A percentile compares a stretch with the other conserved stretches of the same genome.
Conservation (phyloP, 768 basidiomycete genomes). For the Sarcomyxa edulis region DNA sequence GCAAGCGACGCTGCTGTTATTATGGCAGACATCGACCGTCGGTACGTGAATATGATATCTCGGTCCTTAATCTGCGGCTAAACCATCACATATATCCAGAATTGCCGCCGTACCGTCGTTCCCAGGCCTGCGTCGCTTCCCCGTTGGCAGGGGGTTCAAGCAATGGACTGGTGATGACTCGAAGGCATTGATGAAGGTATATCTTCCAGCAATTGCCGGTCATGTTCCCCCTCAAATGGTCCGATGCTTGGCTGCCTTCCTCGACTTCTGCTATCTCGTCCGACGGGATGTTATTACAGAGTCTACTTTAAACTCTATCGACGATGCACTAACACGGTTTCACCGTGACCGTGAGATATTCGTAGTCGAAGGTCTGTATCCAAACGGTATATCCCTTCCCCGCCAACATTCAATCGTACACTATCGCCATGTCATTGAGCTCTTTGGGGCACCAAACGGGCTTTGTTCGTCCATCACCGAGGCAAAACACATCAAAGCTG, state of each 20-base stretch:
- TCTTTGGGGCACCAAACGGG: conserved; percentile 15
- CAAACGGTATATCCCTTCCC: conserved; percentile 13
- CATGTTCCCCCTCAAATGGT: conserved; percentile 12
- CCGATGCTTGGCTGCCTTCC: conserved; percentile 9
- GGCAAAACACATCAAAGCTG: conserved; percentile 17
- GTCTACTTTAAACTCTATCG: conserved; percentile 2
- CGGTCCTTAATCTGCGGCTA: too few relatives aligned
- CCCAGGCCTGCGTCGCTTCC: conserved; percentile 17
- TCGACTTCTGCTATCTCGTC: conserved; percentile 18
- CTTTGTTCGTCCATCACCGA: conserved; percentile 18
- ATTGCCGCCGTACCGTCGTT: conserved; percentile 17
- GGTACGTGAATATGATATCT: too few relatives aligned
- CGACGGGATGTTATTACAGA: conserved; percentile 10
- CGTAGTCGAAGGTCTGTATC: conserved; percentile 1
- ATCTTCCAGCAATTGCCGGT: conserved; percentile 13
- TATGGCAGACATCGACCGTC: conserved; percentile 23
- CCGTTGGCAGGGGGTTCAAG: conserved; percentile 21
- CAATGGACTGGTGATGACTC: conserved; percentile 34
- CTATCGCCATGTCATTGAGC: conserved; percentile 11
- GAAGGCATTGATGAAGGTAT: conserved; percentile 30
- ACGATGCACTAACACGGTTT: conserved; percentile 3
- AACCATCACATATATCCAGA: too few relatives aligned
- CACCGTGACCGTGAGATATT: conserved; percentile 13
- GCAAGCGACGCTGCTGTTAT: conserved; percentile 14
- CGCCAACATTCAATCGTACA: conserved; percentile 14